Conservation (phyloP, 2,329 filamentous ascomycete species). For the Claviceps arundinis region DNA sequence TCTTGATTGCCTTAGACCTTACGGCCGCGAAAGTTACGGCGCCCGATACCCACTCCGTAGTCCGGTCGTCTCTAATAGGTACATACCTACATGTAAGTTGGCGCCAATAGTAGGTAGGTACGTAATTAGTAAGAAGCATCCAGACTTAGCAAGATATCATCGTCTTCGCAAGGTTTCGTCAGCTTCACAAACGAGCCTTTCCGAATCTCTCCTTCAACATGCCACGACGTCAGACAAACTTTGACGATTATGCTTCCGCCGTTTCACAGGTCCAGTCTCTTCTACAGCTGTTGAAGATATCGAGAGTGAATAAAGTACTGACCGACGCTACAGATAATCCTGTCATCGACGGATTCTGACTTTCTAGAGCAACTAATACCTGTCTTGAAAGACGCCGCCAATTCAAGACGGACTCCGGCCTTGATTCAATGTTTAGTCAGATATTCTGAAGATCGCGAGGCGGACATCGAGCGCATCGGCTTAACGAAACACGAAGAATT, state of each 20-base stretch:
- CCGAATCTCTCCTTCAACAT: conserved; percentile 16
- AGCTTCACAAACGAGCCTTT: neutral
- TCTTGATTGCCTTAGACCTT: no score
- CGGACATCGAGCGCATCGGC: conserved; percentile 87
- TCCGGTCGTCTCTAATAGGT: no score
- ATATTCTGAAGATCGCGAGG: conserved; percentile 76
- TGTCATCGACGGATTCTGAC: conserved; percentile 81
- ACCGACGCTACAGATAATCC: conserved; percentile 55
- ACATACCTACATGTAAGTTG: no score
- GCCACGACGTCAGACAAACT: conserved; percentile 31
- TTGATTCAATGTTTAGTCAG: conserved; percentile 58
- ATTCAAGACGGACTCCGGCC: conserved; percentile 56
- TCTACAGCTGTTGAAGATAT: no score
- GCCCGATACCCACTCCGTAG: no score
- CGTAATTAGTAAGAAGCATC: no score
- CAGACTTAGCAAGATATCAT: no score
- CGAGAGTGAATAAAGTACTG: neutral
- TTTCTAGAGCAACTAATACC: conserved; percentile 94
- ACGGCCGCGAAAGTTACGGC: no score
- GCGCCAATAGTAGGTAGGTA: no score
- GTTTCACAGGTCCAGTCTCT: conserved; percentile 27
- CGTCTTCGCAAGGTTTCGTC: no score
- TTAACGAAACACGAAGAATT: conserved; percentile 96
- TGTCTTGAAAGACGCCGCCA: conserved; percentile 78
- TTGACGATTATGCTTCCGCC: conserved; percentile 33